Evolutionary conservation across 495 filamentous ascomycete genomes (phyloP).

Genomic region (Durotheca rogersii): DNA sequence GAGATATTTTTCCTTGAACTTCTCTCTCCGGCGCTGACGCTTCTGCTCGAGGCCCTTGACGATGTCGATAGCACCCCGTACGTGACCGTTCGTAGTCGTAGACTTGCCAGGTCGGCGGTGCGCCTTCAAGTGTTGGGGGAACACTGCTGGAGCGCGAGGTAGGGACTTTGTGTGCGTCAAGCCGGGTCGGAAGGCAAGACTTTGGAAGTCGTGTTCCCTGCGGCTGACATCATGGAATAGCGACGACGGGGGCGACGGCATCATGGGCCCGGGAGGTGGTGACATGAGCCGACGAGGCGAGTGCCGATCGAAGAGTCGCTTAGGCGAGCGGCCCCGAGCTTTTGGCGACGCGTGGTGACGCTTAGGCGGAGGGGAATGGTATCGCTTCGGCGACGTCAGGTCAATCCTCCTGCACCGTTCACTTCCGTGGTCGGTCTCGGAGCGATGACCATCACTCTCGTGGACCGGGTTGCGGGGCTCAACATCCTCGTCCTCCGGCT

Average conservation of each 20-base stretch:
- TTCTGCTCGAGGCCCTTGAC: slow-evolving; percentile 95
- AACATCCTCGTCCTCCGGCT: slow-evolving; percentile 79
- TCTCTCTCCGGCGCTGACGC: slow-evolving; percentile 85
- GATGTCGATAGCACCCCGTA: slow-evolving; percentile 90
- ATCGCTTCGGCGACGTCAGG: slow-evolving; percentile 43
- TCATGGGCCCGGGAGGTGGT: slow-evolving; percentile 50
- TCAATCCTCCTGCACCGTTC: slow-evolving; percentile 39
- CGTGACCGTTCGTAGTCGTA: slow-evolving; percentile 49
- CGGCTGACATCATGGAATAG: slow-evolving; percentile 38
- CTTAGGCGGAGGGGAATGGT: slow-evolving; percentile 50
- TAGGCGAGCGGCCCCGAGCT: slow-evolving; percentile 52
- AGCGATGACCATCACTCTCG: slow-evolving; percentile 58
- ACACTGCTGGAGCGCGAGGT: slow-evolving; percentile 69
- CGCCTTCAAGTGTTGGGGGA: slow-evolving; percentile 54
- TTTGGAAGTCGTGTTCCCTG: slow-evolving; percentile 51
- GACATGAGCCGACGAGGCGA: slow-evolving; percentile 73
- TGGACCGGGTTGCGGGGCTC: slow-evolving; percentile 52
- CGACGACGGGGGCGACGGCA: slow-evolving; percentile 49
- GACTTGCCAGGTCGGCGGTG: slow-evolving; percentile 32
- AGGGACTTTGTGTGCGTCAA: slow-evolving; percentile 76
- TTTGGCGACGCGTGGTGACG: slow-evolving; percentile 51
- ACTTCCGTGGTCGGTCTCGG: slow-evolving; percentile 44
- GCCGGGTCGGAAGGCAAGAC: slow-evolving; percentile 61
- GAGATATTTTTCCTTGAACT: slow-evolving; percentile 60
- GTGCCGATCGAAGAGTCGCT: slow-evolving; percentile 60